A percentile compares a stretch with the other conserved stretches of the same genome.
Evolutionary conservation across 805 yeast species (phyloP).

Genomic region (Hanseniaspora occidentalis): DNA sequence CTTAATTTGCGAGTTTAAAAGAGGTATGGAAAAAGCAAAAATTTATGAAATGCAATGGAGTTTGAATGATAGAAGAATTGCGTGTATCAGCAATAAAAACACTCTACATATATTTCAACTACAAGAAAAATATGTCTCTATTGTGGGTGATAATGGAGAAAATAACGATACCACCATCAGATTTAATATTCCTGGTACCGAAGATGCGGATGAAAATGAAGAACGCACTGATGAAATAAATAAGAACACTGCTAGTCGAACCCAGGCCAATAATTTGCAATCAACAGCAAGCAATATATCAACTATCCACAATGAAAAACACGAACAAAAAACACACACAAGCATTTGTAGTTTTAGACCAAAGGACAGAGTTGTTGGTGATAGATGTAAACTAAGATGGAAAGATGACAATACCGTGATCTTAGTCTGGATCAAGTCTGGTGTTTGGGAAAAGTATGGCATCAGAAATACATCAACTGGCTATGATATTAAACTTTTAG

Average conservation of each 20-base stretch:
- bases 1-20: conserved; percentile 68
- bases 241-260: no score
- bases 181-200: neutral
- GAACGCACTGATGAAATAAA: no score
- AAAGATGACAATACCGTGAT: conserved; percentile 44
- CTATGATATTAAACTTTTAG: conserved; percentile 3
- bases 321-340: neutral
- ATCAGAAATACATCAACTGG: conserved; percentile 39
- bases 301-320: no score
- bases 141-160: no score
- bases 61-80: conserved; percentile 61
- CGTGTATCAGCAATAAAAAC: conserved; percentile 78
- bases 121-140: neutral
- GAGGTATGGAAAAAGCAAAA: conserved; percentile 80
- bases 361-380: neutral
- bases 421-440: conserved; percentile 60
- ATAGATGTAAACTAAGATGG: conserved; percentile 22
- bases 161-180: no score
- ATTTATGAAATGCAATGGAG: conserved; percentile 78
- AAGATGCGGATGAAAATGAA: neutral
- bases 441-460: conserved; percentile 79
- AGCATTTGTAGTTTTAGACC: neutral
- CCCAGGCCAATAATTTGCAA: no score
- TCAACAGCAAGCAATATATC: no score
- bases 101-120: conserved; percentile 47